These are phyloP conservation scores for Penicillium bovifimosum DNA, from an alignment of 495 filamentous ascomycete genomes.

Conservation along the genomic window DNA sequence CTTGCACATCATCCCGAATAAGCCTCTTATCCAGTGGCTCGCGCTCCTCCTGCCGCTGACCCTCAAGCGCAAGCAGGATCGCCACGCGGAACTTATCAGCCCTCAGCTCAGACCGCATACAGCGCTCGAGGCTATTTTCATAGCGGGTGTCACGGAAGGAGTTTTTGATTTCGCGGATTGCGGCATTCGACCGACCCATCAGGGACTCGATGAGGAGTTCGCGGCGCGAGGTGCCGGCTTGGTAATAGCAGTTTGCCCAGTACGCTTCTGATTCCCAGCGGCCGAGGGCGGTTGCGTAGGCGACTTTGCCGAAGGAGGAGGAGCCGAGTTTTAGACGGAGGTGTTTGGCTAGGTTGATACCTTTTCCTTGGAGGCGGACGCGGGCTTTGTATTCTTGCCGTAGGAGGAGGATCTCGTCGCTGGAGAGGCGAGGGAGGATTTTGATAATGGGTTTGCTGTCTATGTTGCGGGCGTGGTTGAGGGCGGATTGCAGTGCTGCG, in stretches of 20 bases:
- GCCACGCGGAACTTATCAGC: conserved; percentile 93
- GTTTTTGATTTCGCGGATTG: conserved; percentile 88
- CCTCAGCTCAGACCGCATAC: conserved; percentile 86
- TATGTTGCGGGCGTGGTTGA: conserved; percentile 60
- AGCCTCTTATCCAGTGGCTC: conserved; percentile 51
- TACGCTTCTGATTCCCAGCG: conserved; percentile 91
- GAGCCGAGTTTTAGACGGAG: conserved; percentile 70
- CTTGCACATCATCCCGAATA: conserved; percentile 65
- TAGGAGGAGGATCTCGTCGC: conserved; percentile 79
- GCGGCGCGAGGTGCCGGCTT: conserved; percentile 73
- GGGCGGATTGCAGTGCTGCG: conserved; percentile 62
- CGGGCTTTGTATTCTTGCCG: conserved; percentile 84
- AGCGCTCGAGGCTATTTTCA: conserved; percentile 69
- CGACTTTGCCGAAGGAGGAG: conserved; percentile 78
- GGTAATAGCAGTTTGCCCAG: conserved; percentile 99
- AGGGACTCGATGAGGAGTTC: conserved; percentile 89
- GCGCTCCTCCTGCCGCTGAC: conserved; percentile 72
- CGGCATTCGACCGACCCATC: conserved; percentile 80
- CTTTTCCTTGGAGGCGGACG: conserved; percentile 73
- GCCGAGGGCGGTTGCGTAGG: conserved; percentile 85
- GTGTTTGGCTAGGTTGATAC: conserved; percentile 95
- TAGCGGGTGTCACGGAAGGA: conserved; percentile 91
- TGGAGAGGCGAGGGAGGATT: conserved; percentile 75
- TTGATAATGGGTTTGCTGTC: conserved; percentile 70
- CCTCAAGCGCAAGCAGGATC: conserved; percentile 78